Conservation (phyloP, 2,329 filamentous ascomycete genomes). For the Verticillium albo-atrum region DNA sequence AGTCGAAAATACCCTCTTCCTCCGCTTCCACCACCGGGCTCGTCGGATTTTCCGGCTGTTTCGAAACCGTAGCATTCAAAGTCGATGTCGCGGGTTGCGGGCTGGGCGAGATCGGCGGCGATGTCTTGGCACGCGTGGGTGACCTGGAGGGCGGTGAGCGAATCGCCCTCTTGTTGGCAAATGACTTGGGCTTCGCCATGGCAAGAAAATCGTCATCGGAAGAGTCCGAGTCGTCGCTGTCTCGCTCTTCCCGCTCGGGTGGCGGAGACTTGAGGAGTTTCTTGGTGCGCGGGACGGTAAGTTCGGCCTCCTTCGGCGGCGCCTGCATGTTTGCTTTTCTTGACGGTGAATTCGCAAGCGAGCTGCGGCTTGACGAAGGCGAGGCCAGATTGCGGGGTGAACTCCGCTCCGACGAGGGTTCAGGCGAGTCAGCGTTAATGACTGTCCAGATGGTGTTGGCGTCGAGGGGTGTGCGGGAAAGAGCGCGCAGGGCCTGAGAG, state of each 20-base stretch:
- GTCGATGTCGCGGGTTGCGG: not conserved
- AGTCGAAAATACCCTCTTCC: constrained; percentile 40
- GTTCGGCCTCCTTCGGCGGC: not conserved
- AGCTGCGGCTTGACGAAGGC: not conserved
- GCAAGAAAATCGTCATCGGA: constrained; percentile 37
- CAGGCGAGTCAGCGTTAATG: constrained; percentile 24
- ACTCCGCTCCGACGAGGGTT: constrained; percentile 1
- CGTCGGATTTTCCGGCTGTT: not conserved
- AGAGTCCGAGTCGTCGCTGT: constrained; percentile 23
- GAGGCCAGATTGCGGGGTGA: constrained; percentile 2
- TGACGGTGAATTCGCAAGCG: not conserved
- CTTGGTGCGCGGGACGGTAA: not conserved
- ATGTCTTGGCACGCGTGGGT: constrained; percentile 6
- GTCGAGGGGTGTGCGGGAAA: constrained; percentile 47
- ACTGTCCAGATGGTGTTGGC: constrained; percentile 49
- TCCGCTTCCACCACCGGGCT: constrained; percentile 6
- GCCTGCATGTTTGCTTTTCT: not conserved
- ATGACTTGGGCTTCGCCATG: constrained; percentile 30
- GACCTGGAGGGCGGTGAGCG: constrained; percentile 5
- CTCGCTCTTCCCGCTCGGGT: constrained; percentile 2
- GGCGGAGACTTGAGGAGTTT: constrained; percentile 1
- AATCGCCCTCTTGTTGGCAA: constrained; percentile 19
- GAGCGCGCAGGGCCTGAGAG: constrained; percentile 46
- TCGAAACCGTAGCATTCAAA: not conserved
- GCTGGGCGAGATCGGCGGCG: not conserved